Base-by-base conservation (phyloP, 2,329 filamentous ascomycete species). In the Neoscytalidium dimidiatum region DNA sequence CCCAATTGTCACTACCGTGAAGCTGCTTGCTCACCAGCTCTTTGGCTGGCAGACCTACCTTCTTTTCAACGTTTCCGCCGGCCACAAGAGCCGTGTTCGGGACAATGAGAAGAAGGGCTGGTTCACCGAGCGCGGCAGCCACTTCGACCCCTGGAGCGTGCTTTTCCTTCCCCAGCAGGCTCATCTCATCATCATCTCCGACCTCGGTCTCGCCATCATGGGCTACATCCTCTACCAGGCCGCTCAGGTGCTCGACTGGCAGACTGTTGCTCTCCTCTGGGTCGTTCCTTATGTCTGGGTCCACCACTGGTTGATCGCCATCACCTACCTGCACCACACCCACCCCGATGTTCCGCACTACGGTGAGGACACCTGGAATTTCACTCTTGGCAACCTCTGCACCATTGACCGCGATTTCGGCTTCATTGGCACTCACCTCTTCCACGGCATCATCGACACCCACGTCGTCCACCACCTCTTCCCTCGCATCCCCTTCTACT, bases 281-380 rank as follows among this genome's bases (percentile, higher is more conserved):
- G 79, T 82, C 29, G 80, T 89, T 38, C 88, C 89, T 17, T 91
- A 89, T 75, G 73, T 90, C 66, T 90, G 88, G 88, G 84, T 89
- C 35, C 87, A 91, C 79, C 86, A 90, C 81, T 91, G 88, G 88
- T 82, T 91, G 62, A 88, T 92, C 21, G 88, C 88, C 68, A 91
- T 92, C 73, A 92, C 89, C 53, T 92, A 90, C 77, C 87, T 92
- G 21, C 89, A 92, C 77, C 89, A 92, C 82, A 90, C 87, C 64
- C 86, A 90, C 73, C 79, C 74, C 2, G 73, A 77, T 3, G 79
- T 88, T 56, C 83, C 83, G 19, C 85, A 89, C 75, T 89, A 87
- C 73, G 82, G 85, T 28, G 82, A 82, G 48, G 81, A 84, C 19
- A 79, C 80, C 63, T 90, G 87, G 87, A 86, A 84, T 23, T 90